Percentiles rank a stretch among this genome's conserved stretches.
phyloP scores from a whole-genome alignment of 192 early-diverging fungal species.

The Coemansia sp. region DNA sequence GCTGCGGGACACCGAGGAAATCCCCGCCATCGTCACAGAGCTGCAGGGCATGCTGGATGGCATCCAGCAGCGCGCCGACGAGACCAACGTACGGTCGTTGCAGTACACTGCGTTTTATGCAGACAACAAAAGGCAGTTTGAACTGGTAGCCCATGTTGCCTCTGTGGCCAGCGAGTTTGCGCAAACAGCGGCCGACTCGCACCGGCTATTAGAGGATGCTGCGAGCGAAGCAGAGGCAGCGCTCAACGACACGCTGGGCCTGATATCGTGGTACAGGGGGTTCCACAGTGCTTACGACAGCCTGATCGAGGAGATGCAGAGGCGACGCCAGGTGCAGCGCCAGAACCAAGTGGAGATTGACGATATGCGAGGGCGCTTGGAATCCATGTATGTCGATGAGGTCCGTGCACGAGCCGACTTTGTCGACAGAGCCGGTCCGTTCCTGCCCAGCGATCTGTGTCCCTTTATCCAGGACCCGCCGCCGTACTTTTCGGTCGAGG shows the following conservation, averaged over 20 bases:
- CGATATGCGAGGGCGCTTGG: conserved; percentile 44
- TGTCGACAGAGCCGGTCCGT: conserved; percentile 43
- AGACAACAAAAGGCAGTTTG: conserved; percentile 29
- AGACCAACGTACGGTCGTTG: conserved; percentile 37
- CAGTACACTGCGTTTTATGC: conserved; percentile 47
- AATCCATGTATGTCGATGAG: conserved; percentile 37
- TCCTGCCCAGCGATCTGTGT: conserved; percentile 53
- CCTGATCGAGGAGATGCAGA: conserved; percentile 48
- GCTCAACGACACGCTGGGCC: conserved; percentile 42
- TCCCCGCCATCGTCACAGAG: conserved; percentile 44
- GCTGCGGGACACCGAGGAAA: conserved; percentile 45
- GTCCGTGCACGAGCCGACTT: conserved; percentile 31
- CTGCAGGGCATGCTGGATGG: conserved; percentile 22
- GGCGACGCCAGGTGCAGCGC: conserved; percentile 43
- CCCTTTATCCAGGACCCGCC: conserved; percentile 57
- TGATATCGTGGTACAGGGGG: conserved; percentile 51
- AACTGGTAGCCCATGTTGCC: conserved; percentile 23
- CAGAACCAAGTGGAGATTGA: conserved; percentile 31
- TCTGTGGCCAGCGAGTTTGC: conserved; percentile 18
- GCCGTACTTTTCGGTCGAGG: conserved; percentile 37
- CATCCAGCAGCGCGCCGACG: conserved; percentile 41
- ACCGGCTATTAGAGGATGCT: conserved; percentile 21
- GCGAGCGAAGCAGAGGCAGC: conserved; percentile 17
- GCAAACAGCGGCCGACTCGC: conserved; percentile 8
- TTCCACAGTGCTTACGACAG: conserved; percentile 51